These are phyloP conservation scores for Leptodontidium sp. DNA, from an alignment of 2,329 filamentous ascomycete genomes.

Conservation along the genomic window DNA sequence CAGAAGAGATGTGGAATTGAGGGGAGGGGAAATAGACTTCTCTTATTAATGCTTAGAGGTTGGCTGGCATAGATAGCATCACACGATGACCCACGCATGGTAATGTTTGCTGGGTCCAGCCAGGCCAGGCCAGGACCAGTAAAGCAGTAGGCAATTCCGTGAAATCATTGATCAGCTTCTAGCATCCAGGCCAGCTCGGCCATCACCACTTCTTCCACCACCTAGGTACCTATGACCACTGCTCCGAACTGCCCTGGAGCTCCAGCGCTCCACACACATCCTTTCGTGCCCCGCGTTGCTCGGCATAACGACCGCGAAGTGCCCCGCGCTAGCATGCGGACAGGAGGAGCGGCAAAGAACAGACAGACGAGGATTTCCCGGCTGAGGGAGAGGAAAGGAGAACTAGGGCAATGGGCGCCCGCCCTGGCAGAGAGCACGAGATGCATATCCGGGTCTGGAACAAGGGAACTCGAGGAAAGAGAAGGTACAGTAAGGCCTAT, in stretches of 20 bases:
- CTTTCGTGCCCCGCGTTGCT: slow-evolving; percentile 34
- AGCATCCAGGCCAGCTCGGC: background rate
- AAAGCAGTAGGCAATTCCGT: slow-evolving; percentile 7
- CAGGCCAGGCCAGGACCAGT: no score
- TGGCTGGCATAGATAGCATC: slow-evolving; percentile 17
- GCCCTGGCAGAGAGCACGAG: background rate
- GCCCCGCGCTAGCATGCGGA: slow-evolving; percentile 38
- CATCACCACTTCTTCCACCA: background rate
- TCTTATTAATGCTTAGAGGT: slow-evolving; percentile 28
- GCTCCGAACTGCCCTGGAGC: no score
- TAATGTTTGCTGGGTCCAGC: background rate
- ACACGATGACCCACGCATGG: slow-evolving; percentile 28
- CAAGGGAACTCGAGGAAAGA: background rate
- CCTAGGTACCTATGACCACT: background rate
- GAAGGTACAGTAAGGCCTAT: background rate
- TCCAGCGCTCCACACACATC: background rate
- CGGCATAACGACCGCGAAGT: slow-evolving; percentile 31
- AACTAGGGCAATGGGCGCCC: background rate
- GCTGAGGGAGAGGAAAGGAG: slow-evolving; percentile 5
- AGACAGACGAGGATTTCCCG: slow-evolving; percentile 38
- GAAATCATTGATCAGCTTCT: background rate
- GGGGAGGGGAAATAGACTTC: slow-evolving; percentile 31
- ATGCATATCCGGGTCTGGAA: slow-evolving; percentile 7
- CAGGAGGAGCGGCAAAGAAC: background rate
- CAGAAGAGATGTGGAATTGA: slow-evolving; percentile 11